Evolutionary conservation across 495 filamentous ascomycete genomes (phyloP).

Genomic region (Friedmanniomyces endolithicus): DNA sequence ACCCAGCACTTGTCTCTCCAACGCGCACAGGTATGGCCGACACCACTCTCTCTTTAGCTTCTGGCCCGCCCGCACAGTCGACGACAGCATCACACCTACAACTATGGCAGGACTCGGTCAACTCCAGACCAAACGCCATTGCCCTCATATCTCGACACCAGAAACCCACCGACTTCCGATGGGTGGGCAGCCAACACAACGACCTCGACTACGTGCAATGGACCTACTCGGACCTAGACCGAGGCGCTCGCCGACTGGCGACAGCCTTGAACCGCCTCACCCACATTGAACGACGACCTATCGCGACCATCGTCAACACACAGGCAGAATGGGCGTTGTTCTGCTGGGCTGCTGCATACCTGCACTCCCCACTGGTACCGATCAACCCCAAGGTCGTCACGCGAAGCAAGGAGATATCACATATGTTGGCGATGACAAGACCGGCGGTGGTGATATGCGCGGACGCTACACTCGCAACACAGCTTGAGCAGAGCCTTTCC

Average conservation of each 20-base stretch:
- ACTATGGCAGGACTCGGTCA: constrained; percentile 9
- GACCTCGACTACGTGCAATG: constrained; percentile 4
- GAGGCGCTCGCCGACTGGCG: constrained; percentile 5
- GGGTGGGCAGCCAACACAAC: constrained; percentile 8
- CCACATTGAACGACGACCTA: constrained; percentile 6
- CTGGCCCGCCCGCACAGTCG: neutral
- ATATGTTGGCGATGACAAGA: constrained; percentile 2
- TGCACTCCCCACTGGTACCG: constrained; percentile 7
- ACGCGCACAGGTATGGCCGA: neutral
- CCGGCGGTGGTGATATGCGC: constrained; percentile 2
- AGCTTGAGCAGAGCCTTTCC: constrained; percentile 5
- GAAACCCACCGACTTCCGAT: constrained; percentile 6
- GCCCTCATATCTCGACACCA: constrained; percentile 3
- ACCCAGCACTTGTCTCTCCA: neutral
- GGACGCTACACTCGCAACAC: neutral
- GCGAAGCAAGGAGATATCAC: constrained; percentile 2
- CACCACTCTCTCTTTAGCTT: constrained; percentile 1
- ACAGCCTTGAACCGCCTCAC: constrained; percentile 5
- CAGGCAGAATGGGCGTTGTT: constrained; percentile 12
- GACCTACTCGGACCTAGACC: constrained; percentile 10
- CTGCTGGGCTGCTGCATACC: constrained; percentile 9
- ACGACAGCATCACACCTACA: constrained; percentile 1
- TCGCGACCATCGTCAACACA: constrained; percentile 6
- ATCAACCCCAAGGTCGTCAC: constrained; percentile 9
- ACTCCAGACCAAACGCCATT: constrained; percentile 3